phyloP scores from a whole-genome alignment of 495 filamentous ascomycete genomes.

The Podospora pseudoanserina region DNA sequence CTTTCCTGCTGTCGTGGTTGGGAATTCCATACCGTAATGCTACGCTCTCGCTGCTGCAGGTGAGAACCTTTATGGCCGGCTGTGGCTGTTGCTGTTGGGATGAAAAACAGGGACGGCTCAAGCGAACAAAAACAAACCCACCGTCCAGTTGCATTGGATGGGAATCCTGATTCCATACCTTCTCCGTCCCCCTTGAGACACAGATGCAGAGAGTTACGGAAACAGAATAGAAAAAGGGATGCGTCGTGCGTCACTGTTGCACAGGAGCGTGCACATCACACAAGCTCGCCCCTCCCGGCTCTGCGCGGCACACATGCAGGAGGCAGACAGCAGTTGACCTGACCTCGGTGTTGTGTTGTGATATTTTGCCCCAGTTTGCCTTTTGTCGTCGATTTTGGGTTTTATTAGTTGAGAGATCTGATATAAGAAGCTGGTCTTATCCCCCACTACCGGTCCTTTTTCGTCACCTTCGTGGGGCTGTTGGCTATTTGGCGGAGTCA shows the following conservation, averaged over 20 bases:
- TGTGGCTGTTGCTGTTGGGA: neutral
- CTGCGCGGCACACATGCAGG: neutral
- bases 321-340: neutral
- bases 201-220: neutral
- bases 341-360: neutral
- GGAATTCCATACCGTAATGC: neutral
- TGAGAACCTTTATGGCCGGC: too few relatives aligned
- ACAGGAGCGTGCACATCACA: neutral
- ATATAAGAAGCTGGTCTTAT: neutral
- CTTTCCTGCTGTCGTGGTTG: too few relatives aligned
- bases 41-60: neutral
- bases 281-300: neutral
- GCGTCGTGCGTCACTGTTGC: neutral
- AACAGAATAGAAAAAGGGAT: neutral
- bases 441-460: constrained; percentile 1
- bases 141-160: neutral
- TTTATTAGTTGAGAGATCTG: neutral
- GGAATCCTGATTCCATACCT: neutral
- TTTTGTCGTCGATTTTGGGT: neutral
- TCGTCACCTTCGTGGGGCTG: constrained; percentile 1
- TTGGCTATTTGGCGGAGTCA: neutral
- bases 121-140: neutral
- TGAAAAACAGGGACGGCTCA: neutral
- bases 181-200: neutral
- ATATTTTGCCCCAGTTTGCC: neutral